phyloP scores from a whole-genome alignment of 805 yeast genomes.

The Priceomyces haplophilus region DNA sequence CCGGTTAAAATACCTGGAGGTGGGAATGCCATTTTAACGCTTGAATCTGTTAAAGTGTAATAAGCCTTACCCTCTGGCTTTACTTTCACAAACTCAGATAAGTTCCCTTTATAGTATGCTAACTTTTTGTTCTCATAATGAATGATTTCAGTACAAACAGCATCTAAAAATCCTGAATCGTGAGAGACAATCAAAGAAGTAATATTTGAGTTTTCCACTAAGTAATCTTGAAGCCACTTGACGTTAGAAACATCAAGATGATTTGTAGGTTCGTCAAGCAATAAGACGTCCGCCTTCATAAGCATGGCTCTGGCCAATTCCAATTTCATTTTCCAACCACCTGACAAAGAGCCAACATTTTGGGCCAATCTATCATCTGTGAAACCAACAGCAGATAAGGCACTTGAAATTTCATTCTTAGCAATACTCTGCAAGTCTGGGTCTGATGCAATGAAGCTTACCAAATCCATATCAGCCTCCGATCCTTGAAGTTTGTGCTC shows the following conservation, averaged over 20 bases:
- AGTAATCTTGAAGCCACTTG: constrained; percentile 88
- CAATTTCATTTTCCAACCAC: constrained; percentile 99
- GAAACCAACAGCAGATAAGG: constrained; percentile 84
- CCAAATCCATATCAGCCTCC: constrained; percentile 88
- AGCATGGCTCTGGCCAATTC: constrained; percentile 99
- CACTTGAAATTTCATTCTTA: constrained; percentile 67
- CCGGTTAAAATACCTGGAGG: constrained; percentile 98
- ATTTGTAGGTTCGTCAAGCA: constrained; percentile 97
- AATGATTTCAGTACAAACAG: constrained; percentile 93
- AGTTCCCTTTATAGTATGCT: constrained; percentile 93
- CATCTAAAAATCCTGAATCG: constrained; percentile 94
- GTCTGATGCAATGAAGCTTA: constrained; percentile 82
- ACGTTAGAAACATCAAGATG: constrained; percentile 95
- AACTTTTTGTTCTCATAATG: constrained; percentile 94
- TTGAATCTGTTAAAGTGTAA: constrained; percentile 88
- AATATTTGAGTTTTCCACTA: constrained; percentile 76
- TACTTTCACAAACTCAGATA: constrained; percentile 85
- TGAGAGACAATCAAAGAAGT: constrained; percentile 96
- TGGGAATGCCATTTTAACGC: constrained; percentile 96
- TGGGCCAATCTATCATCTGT: constrained; percentile 86
- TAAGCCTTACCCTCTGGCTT: constrained; percentile 96
- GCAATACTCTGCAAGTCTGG: constrained; percentile 69
- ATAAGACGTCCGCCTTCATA: constrained; percentile 91
- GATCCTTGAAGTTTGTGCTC: constrained; percentile 96
- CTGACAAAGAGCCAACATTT: constrained; percentile 90